Percentiles rank a stretch among this genome's conserved stretches.
These are phyloP conservation scores for Aspergillus caelatus DNA, from an alignment of 2,329 filamentous ascomycete genomes.

Conservation along the genomic window DNA sequence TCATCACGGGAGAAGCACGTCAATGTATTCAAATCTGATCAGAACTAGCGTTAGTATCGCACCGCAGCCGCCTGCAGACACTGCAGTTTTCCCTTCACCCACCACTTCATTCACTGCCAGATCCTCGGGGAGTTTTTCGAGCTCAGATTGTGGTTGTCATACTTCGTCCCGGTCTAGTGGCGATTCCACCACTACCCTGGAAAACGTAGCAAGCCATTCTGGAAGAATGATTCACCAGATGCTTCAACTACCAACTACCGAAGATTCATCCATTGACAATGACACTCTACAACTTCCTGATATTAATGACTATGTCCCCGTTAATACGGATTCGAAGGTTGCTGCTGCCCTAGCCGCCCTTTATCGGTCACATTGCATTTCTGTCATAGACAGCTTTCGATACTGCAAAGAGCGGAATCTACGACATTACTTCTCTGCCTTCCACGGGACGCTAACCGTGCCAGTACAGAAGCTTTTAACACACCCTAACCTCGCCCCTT, in stretches of 20 bases:
- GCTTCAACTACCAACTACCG: conserved; percentile 40
- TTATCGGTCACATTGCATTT: conserved; percentile 93
- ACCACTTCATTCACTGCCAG: conserved; percentile 40
- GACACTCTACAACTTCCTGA: conserved; percentile 79
- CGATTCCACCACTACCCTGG: conserved; percentile 37
- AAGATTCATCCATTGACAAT: conserved; percentile 56
- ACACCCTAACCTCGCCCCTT: conserved; percentile 77
- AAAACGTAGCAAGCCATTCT: conserved; percentile 41
- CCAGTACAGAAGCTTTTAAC: conserved; percentile 92
- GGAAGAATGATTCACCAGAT: conserved; percentile 44
- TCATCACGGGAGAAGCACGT: not conserved
- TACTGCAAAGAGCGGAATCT: conserved; percentile 98
- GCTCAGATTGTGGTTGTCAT: conserved; percentile 34
- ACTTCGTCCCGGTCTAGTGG: conserved; percentile 27
- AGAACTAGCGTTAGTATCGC: conserved; percentile 30
- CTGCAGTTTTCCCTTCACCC: conserved; percentile 44
- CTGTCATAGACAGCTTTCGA: conserved; percentile 89
- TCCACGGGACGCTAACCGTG: conserved; percentile 94
- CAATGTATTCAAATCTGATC: conserved; percentile 16
- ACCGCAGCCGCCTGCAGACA: conserved; percentile 39
- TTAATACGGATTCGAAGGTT: conserved; percentile 81
- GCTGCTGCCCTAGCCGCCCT: conserved; percentile 83
- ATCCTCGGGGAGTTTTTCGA: conserved; percentile 27
- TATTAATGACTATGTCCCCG: conserved; percentile 78
- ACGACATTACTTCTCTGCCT: conserved; percentile 90